Evolutionary conservation across 2,329 filamentous ascomycete species (phyloP).

Genomic region (Xylaria hypoxylon): DNA sequence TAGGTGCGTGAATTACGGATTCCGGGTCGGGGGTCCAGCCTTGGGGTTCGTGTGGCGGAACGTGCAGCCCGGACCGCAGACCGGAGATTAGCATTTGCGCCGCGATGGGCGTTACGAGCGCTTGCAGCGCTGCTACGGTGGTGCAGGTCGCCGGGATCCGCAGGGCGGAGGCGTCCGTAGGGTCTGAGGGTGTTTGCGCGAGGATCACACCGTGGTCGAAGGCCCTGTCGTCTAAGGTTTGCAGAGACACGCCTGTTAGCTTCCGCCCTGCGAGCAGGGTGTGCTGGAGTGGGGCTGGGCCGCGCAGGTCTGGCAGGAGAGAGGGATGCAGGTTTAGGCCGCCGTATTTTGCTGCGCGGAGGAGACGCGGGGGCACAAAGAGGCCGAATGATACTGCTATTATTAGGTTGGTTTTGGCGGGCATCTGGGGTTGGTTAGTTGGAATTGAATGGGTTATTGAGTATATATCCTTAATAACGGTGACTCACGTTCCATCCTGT

Average conservation of each 20-base stretch:
- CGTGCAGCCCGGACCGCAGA: slow-evolving; percentile 71
- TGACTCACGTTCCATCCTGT: slow-evolving; percentile 77
- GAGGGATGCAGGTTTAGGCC: slow-evolving; percentile 96
- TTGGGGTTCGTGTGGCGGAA: slow-evolving; percentile 66
- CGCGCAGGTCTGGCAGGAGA: slow-evolving; percentile 85
- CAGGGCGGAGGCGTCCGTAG: slow-evolving; percentile 61
- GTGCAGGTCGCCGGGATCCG: slow-evolving; percentile 60
- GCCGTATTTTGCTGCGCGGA: slow-evolving; percentile 78
- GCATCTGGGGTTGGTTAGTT: slow-evolving; percentile 58
- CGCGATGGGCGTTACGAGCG: slow-evolving; percentile 71
- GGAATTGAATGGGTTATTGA: neutral
- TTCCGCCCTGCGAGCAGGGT: slow-evolving; percentile 73
- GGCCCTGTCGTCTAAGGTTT: slow-evolving; percentile 79
- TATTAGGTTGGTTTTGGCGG: slow-evolving; percentile 76
- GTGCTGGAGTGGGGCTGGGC: slow-evolving; percentile 87
- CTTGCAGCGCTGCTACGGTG: slow-evolving; percentile 59
- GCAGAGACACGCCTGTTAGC: slow-evolving; percentile 81
- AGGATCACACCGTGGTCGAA: slow-evolving; percentile 87
- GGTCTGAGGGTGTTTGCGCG: slow-evolving; percentile 72
- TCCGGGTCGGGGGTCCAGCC: slow-evolving; percentile 46
- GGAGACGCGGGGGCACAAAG: slow-evolving; percentile 82
- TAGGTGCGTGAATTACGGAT: slow-evolving; percentile 69
- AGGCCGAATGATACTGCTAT: slow-evolving; percentile 95
- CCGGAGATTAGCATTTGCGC: slow-evolving; percentile 76
- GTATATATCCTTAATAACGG: neutral